A percentile compares a stretch with the other conserved stretches of the same genome.
Evolutionary conservation across 176 grass and related monocot genomes (phyloP).

Genomic region (Saccharum spontaneum): DNA sequence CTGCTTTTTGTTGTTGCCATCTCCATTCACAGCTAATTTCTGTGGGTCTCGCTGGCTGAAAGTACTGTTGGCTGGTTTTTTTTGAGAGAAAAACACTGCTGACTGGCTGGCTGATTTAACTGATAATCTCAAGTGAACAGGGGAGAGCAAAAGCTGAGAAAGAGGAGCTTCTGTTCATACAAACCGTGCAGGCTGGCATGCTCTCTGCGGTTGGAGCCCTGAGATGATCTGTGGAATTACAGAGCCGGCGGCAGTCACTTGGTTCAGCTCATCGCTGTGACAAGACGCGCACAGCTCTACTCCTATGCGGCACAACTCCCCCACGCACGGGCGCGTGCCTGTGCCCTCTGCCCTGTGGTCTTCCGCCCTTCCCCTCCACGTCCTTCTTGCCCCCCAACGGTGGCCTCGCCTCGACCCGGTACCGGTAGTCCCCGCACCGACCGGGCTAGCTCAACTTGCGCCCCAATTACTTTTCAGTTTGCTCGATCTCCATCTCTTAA

Average conservation of each 20-base stretch:
- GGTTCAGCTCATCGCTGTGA: not conserved
- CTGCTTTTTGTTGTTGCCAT: no score
- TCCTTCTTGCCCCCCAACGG: not conserved
- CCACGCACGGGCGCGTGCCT: no score
- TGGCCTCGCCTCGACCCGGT: not conserved
- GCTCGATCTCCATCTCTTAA: not conserved
- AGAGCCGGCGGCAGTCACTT: not conserved
- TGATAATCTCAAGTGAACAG: no score
- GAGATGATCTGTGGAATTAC: not conserved
- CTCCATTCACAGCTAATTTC: no score
- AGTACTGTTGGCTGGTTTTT: no score
- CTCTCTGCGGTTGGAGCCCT: not conserved
- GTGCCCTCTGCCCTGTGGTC: not conserved
- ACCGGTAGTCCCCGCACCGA: not conserved
- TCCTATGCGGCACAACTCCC: not conserved
- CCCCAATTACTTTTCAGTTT: not conserved
- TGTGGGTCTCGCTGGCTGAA: no score
- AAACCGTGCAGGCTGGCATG: not conserved
- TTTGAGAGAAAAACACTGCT: no score
- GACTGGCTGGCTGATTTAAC: no score
- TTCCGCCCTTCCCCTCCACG: no score
- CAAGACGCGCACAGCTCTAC: not conserved
- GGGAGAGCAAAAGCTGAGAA: not conserved
- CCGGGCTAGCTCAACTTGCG: not conserved
- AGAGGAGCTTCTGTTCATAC: constrained; percentile 1